Percentiles rank a stretch among this genome's conserved stretches.
phyloP scores from a whole-genome alignment of 176 grass and related monocot species.

The Panicum miliaceum region DNA sequence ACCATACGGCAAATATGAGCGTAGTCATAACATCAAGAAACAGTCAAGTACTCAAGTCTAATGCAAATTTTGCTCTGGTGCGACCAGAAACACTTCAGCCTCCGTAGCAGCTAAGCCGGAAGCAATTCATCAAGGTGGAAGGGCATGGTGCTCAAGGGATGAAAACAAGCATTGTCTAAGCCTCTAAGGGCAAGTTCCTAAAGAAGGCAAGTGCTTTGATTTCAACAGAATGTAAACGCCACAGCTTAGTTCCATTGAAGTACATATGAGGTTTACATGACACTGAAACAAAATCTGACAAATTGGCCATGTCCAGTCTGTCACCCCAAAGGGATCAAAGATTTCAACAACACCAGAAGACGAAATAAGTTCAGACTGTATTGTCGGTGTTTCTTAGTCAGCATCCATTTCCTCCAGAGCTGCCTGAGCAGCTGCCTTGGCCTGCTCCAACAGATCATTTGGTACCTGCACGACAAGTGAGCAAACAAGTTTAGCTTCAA shows the following conservation, averaged over 20 bases:
- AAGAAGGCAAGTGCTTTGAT: neutral
- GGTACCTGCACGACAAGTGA: constrained; percentile 59
- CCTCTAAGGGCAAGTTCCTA: neutral
- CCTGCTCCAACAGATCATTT: constrained; percentile 64
- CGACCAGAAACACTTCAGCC: neutral
- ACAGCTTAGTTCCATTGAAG: constrained; percentile 11
- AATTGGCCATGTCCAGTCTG: neutral
- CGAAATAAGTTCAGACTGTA: neutral
- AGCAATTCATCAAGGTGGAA: neutral
- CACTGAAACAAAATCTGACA: constrained; percentile 31
- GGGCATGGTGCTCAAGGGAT: neutral
- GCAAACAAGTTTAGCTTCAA: constrained; percentile 1
- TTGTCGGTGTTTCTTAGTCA: constrained; percentile 42
- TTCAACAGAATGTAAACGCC: neutral
- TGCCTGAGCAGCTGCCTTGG: constrained; percentile 65
- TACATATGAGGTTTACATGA: neutral
- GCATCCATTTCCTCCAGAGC: constrained; percentile 88
- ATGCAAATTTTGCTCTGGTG: neutral
- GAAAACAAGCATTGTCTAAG: neutral
- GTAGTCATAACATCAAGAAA: neutral
- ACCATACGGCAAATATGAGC: neutral
- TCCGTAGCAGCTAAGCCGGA: neutral
- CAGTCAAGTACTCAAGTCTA: neutral
- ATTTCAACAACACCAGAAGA: constrained; percentile 21
- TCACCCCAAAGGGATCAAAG: neutral